Evolutionary conservation across 768 basidiomycete species (phyloP).

Genomic region (Rhizopogon salebrosus): DNA sequence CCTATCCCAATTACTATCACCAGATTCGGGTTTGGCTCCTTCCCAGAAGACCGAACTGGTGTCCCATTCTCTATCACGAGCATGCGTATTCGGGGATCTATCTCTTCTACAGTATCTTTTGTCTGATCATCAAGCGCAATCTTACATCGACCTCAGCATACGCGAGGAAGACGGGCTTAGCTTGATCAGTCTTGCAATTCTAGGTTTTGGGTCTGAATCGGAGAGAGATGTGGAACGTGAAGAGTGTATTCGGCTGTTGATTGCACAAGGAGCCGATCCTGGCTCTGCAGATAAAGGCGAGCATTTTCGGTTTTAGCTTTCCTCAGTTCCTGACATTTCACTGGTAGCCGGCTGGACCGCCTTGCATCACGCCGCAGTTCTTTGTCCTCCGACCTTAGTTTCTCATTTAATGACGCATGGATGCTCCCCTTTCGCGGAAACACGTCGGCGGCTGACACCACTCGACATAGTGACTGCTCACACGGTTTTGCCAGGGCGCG

Average conservation of each 20-base stretch:
- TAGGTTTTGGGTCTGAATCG: constrained; percentile 77
- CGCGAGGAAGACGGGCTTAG: constrained; percentile 86
- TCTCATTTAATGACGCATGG: constrained; percentile 92
- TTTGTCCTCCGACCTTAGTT: constrained; percentile 85
- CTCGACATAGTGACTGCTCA: constrained; percentile 88
- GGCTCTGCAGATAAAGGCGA: constrained; percentile 56
- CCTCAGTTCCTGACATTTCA: constrained; percentile 3
- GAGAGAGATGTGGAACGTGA: constrained; percentile 87
- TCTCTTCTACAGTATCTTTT: constrained; percentile 68
- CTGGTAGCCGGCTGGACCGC: constrained; percentile 88
- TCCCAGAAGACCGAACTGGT: constrained; percentile 67
- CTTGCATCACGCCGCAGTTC: constrained; percentile 84
- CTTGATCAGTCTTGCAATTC: constrained; percentile 69
- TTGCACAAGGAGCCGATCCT: constrained; percentile 73
- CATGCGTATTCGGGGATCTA: constrained; percentile 77
- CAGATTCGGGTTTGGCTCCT: constrained; percentile 62
- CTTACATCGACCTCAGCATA: constrained; percentile 58
- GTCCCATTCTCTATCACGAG: constrained; percentile 66
- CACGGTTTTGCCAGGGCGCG: constrained; percentile 72
- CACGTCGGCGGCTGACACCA: constrained; percentile 76
- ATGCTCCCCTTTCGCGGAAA: constrained; percentile 75
- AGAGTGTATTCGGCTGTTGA: constrained; percentile 78
- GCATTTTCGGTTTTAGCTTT: constrained; percentile 15
- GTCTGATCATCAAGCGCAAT: constrained; percentile 59
- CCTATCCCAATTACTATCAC: constrained; percentile 58